Evolutionary conservation across 345 rosid genomes (phyloP), one percentile per base, ranked within the genome.

Genomic region (Arabidopsis thaliana): DNA sequence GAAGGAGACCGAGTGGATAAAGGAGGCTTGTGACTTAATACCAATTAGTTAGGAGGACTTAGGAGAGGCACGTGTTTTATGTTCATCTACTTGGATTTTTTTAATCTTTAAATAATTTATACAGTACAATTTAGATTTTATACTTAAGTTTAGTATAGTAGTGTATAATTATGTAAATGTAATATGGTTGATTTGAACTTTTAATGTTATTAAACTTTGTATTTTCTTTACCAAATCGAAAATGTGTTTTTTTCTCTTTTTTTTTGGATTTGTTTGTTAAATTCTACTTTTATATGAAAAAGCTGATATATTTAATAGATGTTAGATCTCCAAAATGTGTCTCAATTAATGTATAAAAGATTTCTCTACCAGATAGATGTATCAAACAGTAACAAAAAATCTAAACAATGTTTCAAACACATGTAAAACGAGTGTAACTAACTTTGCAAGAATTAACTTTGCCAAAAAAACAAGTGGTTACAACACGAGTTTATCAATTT

Each of bases 391-490:
- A 45, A 14, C 20, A 6, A 45, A 44, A 45, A 46, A 46, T 46
- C 8, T 8, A 45, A 49, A 49, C 2, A 23, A 50, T 50, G 7
- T 9, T 32, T 69, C 16, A 6, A 20, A 36, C 75, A 37, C 75
- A 37, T 36, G 50, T 34, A 14, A 34, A 34, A 59, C 48, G 20
- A 34, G 25, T 14, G 59, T 71, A 59, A 14, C 57, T 8, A 33
- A 42, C 44, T 56, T 55, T 14, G 34, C 13, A 34, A 2, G 23
- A 45, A 13, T 65, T 65, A 10, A 10, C 1, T n/a, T 36, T 13
- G 12, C 6, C 20, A n/a, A 36, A 65, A 65, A 25, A 38, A 9
- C 41, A 58, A 36, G 59, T 59, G 4, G 75, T 59, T 16, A 37
- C 59, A 59, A 34, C 50, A 59, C 48, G 12, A 46, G 5, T 32